Evolutionary conservation across 257 asterid genomes (phyloP).

Genomic region (Nicotiana obtusifolia): DNA sequence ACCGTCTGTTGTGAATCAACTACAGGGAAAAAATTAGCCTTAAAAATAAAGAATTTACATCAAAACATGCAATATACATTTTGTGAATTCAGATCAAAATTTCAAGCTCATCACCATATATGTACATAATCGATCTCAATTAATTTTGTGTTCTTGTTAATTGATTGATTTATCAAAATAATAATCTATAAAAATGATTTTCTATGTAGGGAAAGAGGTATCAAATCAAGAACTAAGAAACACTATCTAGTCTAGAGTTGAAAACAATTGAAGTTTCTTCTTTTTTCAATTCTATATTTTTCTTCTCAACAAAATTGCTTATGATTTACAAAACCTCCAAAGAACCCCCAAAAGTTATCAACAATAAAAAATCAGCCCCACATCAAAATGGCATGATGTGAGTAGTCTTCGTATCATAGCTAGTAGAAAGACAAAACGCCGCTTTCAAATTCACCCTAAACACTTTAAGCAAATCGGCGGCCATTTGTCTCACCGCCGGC

Average conservation of each 20-base stretch:
- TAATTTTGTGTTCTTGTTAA: not conserved
- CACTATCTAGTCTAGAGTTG: not conserved
- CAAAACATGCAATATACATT: not conserved
- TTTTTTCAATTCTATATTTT: slow-evolving; percentile 6
- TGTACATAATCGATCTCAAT: not conserved
- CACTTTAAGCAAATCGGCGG: slow-evolving; percentile 60
- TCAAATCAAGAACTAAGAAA: slow-evolving; percentile 26
- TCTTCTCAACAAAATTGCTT: slow-evolving; percentile 42
- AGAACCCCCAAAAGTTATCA: not conserved
- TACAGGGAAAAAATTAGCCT: not conserved
- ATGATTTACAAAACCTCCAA: slow-evolving; percentile 20
- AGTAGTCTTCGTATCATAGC: slow-evolving; percentile 67
- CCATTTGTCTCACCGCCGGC: slow-evolving; percentile 69
- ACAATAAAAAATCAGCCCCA: not conserved
- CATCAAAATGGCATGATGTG: slow-evolving; percentile 87
- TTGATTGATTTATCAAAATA: not conserved
- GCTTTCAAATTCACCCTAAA: slow-evolving; percentile 42
- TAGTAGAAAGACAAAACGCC: slow-evolving; percentile 35
- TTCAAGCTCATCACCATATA: not conserved
- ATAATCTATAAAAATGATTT: not conserved
- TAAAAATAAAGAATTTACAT: not conserved
- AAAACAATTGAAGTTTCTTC: not conserved
- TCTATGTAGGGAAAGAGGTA: not conserved
- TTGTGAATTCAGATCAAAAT: not conserved
- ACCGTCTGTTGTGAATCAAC: not conserved